Evolutionary conservation across 2,329 filamentous ascomycete genomes (phyloP), one percentile per base, ranked within the genome.

Genomic region (Penicillium olsonii): DNA sequence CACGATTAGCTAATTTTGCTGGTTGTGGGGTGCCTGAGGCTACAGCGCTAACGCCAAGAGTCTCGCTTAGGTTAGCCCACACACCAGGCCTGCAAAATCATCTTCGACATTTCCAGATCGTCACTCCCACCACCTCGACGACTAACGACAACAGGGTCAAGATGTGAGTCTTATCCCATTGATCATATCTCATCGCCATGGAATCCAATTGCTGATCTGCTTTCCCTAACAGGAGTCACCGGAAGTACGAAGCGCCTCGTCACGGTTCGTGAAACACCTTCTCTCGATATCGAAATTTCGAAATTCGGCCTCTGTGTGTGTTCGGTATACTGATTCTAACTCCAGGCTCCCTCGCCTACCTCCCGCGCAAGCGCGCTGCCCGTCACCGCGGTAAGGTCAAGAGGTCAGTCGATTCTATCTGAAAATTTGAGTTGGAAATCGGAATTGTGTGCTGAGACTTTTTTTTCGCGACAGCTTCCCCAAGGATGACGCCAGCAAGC

Each of bases 401-500:
- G 90, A 91, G 87, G 91, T 95, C 83, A 85, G 84, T 68, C 44
- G n/a, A n/a, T 17, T 35, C 48, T 29, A 27, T 39, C 33, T 27
- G 38, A 52, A 55, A 57, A 57, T 48, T 37, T 59, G 55, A 29
- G 29, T 33, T 38, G 37, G 50, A 52, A 24, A 34, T 43, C 14
- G 33, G 18, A 24, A 5, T 24, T 35, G 33, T 63, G 63, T 65
- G 59, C 64, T 69, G 58, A 73, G 57, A 68, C 48, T 54, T 56
- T 18, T 48, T 17, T 41, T 45, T 57, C 48, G 54, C 57, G 49
- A 68, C 73, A 95, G 90, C 80, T 99, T 99, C 87, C 94, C 94
- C 75, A 97, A 97, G 88, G 94, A 99, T 89, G 92, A 99, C 84
- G 83, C 91, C 74, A 97, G 97, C 89, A 95, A 97, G 87, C 90